phyloP scores from a whole-genome alignment of 352 stramenopile species.

The Globisporangium recalcitrans region DNA sequence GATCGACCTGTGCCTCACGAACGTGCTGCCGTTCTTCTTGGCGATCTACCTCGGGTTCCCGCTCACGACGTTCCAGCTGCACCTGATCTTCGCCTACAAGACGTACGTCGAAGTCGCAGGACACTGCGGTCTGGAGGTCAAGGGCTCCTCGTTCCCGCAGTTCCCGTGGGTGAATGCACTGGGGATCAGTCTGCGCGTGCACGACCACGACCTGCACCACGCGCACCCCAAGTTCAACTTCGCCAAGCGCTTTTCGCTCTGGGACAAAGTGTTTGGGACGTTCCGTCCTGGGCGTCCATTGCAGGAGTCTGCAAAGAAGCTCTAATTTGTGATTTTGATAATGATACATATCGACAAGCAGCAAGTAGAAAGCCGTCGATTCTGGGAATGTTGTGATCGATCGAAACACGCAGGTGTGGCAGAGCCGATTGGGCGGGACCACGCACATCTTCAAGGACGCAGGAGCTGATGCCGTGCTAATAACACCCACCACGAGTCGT shows the following conservation, averaged over 20 bases:
- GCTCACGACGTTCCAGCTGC: conserved; percentile 54
- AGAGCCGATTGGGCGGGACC: too few relatives aligned
- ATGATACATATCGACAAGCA: neutral
- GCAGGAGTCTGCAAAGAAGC: neutral
- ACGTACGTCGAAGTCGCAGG: conserved; percentile 86
- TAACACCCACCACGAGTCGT: too few relatives aligned
- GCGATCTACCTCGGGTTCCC: conserved; percentile 36
- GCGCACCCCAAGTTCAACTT: conserved; percentile 83
- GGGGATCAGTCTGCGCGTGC: conserved; percentile 58
- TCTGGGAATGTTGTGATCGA: neutral
- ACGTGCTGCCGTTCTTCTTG: conserved; percentile 62
- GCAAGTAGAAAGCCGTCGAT: neutral
- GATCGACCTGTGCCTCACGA: conserved; percentile 71
- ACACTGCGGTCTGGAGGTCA: conserved; percentile 76
- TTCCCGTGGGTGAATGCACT: conserved; percentile 60
- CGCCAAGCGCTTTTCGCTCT: conserved; percentile 84
- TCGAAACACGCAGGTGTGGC: too few relatives aligned
- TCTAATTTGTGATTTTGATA: neutral
- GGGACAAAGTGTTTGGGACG: conserved; percentile 82
- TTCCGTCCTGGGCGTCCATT: conserved; percentile 35
- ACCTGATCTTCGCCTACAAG: conserved; percentile 86
- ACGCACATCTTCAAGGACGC: too few relatives aligned
- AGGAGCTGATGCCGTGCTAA: too few relatives aligned
- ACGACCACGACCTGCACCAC: conserved; percentile 86
- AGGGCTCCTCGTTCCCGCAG: conserved; percentile 83